Conservation (phyloP, 371 early-diverging fungal species). For the Lichtheimia ramosa region DNA sequence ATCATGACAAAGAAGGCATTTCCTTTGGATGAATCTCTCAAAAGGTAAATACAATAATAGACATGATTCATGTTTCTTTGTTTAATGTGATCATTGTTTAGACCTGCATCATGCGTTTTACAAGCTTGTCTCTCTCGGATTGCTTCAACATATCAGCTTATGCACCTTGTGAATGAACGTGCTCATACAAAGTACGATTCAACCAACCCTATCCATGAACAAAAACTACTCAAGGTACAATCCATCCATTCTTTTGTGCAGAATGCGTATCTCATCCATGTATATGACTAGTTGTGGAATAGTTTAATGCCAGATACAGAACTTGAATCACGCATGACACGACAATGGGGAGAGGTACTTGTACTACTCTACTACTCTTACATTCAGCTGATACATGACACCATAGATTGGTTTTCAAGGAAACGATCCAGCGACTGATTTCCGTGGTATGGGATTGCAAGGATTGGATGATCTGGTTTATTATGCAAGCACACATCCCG, state of each 20-base stretch:
- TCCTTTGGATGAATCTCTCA: constrained; percentile 26
- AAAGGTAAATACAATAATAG: constrained; percentile 1
- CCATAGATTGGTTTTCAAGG: constrained; percentile 79
- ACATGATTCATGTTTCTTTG: no score
- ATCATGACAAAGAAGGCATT: constrained; percentile 58
- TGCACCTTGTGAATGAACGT: constrained; percentile 59
- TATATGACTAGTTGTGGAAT: constrained; percentile 61
- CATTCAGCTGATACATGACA: constrained; percentile 9
- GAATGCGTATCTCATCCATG: no score
- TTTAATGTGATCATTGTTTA: constrained; percentile 16
- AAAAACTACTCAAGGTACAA: constrained; percentile 60
- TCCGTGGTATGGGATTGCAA: constrained; percentile 84
- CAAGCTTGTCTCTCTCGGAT: constrained; percentile 53
- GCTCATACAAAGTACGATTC: constrained; percentile 71
- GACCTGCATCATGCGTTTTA: constrained; percentile 60
- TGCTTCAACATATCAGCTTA: constrained; percentile 51
- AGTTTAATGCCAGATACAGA: constrained; percentile 61
- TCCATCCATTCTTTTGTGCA: no score
- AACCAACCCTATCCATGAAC: constrained; percentile 62
- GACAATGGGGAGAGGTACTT: constrained; percentile 66
- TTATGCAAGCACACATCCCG: constrained; percentile 62
- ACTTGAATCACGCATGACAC: constrained; percentile 48
- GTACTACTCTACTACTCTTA: background rate
- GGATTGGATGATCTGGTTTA: constrained; percentile 77
- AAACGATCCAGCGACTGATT: constrained; percentile 84